Evolutionary conservation across 345 rosid genomes (phyloP).

Genomic region (Camelina sativa): DNA sequence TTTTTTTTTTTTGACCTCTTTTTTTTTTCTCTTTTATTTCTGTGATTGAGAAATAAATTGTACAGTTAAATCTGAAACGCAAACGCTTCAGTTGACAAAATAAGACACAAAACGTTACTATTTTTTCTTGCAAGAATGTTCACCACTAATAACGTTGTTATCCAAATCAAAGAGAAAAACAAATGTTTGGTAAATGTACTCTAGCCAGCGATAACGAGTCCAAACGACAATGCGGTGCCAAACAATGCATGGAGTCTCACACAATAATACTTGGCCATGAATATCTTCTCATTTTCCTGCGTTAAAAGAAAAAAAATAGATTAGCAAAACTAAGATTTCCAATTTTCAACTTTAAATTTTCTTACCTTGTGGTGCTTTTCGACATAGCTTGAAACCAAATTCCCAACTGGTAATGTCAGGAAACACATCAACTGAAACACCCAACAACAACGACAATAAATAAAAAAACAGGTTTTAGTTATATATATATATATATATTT

Average conservation of each 20-base stretch:
- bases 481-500: conserved; percentile 6
- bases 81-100: too few relatives aligned
- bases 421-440: conserved; percentile 66
- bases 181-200: conserved; percentile 23
- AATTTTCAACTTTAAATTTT: neutral
- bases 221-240: conserved; percentile 76
- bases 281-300: conserved; percentile 76
- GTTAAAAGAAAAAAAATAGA: neutral
- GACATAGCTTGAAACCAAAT: conserved; percentile 62
- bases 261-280: conserved; percentile 95
- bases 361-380: conserved; percentile 76
- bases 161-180: neutral
- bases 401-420: conserved; percentile 77
- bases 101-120: too few relatives aligned
- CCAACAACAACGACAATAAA: neutral
- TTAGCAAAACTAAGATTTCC: conserved; percentile 8
- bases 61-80: too few relatives aligned
- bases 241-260: conserved; percentile 80
- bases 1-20: too few relatives aligned
- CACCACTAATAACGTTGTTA: too few relatives aligned
- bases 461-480: neutral
- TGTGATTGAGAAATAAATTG: too few relatives aligned
- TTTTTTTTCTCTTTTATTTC: too few relatives aligned
- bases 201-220: conserved; percentile 57
- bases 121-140: too few relatives aligned